Conservation (phyloP, 106 monocot genomes). For the Posidonia australis region DNA sequence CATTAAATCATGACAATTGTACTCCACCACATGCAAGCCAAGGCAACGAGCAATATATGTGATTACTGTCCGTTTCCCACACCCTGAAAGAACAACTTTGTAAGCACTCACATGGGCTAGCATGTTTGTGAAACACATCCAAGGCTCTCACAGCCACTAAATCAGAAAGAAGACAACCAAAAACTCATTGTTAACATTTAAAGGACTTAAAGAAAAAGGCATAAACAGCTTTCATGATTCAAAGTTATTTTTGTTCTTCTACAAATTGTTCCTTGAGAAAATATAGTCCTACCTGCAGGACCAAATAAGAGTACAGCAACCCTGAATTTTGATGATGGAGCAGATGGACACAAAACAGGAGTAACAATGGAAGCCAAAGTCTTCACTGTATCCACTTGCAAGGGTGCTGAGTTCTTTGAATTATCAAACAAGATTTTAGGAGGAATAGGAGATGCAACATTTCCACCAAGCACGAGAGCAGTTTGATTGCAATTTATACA, state of each 20-base stretch:
- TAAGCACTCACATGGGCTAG: neutral
- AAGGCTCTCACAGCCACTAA: neutral
- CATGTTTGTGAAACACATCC: no score
- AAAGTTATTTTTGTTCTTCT: no score
- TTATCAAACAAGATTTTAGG: conserved; percentile 36
- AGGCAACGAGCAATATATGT: conserved; percentile 50
- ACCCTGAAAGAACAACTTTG: conserved; percentile 38
- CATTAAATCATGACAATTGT: conserved; percentile 79
- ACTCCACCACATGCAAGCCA: conserved; percentile 87
- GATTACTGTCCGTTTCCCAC: conserved; percentile 81
- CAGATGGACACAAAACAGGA: conserved; percentile 57
- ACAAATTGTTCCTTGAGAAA: neutral
- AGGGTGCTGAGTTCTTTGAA: conserved; percentile 26
- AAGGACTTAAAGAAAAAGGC: neutral
- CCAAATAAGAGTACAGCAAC: conserved; percentile 72
- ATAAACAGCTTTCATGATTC: neutral
- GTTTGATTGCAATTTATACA: conserved; percentile 55
- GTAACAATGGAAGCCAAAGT: conserved; percentile 48
- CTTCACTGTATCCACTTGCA: conserved; percentile 59
- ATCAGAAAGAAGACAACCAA: neutral
- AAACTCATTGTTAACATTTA: neutral
- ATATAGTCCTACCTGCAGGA: conserved; percentile 37
- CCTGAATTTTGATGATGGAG: conserved; percentile 57
- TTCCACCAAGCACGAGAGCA: conserved; percentile 74
- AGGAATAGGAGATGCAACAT: conserved; percentile 63